Conservation (phyloP, 176 grass and related monocot genomes). For the Lolium perenne region DNA sequence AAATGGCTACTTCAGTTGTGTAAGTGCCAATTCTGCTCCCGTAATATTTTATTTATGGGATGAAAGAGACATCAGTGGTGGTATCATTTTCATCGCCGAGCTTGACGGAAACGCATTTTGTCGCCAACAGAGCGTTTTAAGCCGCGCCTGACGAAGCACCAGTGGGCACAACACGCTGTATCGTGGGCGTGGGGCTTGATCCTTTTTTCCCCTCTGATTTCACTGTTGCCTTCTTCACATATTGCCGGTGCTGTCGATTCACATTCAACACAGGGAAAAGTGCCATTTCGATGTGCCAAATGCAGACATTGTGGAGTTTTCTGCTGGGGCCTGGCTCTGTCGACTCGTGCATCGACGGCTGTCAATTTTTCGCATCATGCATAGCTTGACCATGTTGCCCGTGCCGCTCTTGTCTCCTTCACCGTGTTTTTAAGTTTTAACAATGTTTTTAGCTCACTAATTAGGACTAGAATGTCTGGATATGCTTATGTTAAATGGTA, state of each 20-base stretch:
- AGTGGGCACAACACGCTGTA: constrained; percentile 37
- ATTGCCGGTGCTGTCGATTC: too few relatives aligned
- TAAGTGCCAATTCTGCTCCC: background rate
- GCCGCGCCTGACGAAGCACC: background rate
- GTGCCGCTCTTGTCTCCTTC: background rate
- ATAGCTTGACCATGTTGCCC: background rate
- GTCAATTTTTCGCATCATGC: background rate
- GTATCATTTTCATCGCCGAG: constrained; percentile 33
- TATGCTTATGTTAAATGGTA: too few relatives aligned
- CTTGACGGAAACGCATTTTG: constrained; percentile 26
- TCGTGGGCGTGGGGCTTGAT: background rate
- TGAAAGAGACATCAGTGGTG: background rate
- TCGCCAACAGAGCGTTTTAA: constrained; percentile 1
- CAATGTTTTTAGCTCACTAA: background rate
- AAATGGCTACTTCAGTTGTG: background rate
- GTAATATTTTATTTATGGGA: background rate
- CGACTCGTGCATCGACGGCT: too few relatives aligned
- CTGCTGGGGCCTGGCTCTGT: too few relatives aligned
- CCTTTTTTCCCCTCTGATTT: background rate
- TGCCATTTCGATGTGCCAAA: too few relatives aligned
- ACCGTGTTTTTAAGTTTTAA: background rate
- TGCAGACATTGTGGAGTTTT: too few relatives aligned
- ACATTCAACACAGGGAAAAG: too few relatives aligned
- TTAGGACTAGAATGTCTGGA: background rate
- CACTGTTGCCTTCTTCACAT: too few relatives aligned